Evolutionary conservation across 306 rosid genomes (phyloP).

Genomic region (Lagenaria siceraria): DNA sequence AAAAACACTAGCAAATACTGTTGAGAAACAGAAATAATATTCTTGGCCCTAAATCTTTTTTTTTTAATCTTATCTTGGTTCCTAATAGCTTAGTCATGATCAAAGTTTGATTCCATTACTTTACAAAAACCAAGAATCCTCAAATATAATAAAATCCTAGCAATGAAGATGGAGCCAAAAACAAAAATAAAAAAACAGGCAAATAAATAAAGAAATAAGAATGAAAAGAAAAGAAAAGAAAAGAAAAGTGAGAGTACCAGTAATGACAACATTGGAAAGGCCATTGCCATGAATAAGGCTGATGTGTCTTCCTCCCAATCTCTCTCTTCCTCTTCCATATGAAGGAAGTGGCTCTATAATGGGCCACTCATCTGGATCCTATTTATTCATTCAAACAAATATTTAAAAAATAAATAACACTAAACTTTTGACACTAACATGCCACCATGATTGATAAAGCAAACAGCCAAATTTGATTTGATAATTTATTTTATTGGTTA

Average conservation of each 20-base stretch:
- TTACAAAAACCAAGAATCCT: background rate
- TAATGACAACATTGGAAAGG: slow-evolving; percentile 68
- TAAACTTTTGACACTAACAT: background rate
- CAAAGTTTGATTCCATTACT: background rate
- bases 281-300: slow-evolving; percentile 94
- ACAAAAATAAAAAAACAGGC: background rate
- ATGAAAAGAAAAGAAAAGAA: background rate
- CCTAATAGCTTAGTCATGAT: no score
- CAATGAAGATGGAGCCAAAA: background rate
- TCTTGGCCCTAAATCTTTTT: no score
- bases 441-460: background rate
- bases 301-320: slow-evolving; percentile 86
- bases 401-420: background rate
- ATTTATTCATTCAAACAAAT: background rate
- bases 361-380: slow-evolving; percentile 87
- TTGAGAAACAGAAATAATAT: background rate
- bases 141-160: background rate
- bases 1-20: background rate
- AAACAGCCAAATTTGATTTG: background rate
- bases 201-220: no score
- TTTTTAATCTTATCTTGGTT: no score
- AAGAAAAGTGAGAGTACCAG: slow-evolving; percentile 35
- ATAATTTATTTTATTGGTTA: background rate
- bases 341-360: slow-evolving; percentile 79
- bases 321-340: slow-evolving; percentile 95